Evolutionary conservation across 139 green algal species (phyloP), one percentile per base, ranked within the genome.

Genomic region (Monoraphidium neglectum): DNA sequence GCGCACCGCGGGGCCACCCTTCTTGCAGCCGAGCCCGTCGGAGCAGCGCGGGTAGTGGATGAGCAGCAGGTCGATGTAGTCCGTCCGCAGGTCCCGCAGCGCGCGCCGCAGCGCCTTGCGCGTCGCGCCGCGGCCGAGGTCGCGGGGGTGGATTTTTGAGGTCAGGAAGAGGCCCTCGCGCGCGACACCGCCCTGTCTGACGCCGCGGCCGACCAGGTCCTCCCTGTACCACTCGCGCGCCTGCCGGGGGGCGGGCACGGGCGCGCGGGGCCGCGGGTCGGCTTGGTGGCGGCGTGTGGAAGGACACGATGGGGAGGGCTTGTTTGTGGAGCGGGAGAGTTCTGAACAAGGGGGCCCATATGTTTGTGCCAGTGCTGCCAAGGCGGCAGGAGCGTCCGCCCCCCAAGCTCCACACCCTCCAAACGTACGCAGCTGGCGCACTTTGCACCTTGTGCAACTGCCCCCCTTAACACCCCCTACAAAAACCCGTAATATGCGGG

Each of bases 31-130:
- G 8, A 51, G 43, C 43, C 12, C 43, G 8, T 8, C 43, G 8
- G 43, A 51, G 76, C 92, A 97, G 36, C 75, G 70, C 16, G 93
- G 87, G 79, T 97, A 97, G 84, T 97, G 93, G 73, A 97, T 83
- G 49, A 97, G 82, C 46, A 97, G 75, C 18, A 96, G 84, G 76
- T 97, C 92, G 16, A 97, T 16, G 72, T 94, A 94, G 46, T 63
- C 33, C 4, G 77, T 90, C 21, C 64, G 47, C 53, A 97, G 81
- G 59, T 96, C 83, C 23, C 23, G 66, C 38, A 82, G 66, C n/a
- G 61, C 82, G 26, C 54, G 63, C 32, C 72, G 66, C 37, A 86
- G 68, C n/a, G 75, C 79, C 8, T 74, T 51, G 10, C 88, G 61
- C 23, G 88, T 89, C 24, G 15, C 46, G 6, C 87, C 74, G 64